Base-by-base conservation (phyloP, 306 rosid species). In the Quercus robur region DNA sequence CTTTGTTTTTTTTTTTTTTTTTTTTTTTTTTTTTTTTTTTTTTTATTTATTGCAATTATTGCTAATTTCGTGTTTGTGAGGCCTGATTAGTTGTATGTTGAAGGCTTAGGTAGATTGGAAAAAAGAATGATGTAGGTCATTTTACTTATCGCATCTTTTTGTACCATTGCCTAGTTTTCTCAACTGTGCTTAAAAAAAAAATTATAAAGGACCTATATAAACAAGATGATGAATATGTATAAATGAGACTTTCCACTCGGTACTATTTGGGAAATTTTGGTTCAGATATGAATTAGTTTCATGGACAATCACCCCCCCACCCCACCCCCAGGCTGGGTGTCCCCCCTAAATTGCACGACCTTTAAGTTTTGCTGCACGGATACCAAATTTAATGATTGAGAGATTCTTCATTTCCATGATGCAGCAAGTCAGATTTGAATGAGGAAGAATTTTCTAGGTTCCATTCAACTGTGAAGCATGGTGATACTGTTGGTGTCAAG, bases 391-490 rank as follows among this genome's bases (percentile, higher is more conserved):
- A 20, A 73, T 26, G 26, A 68, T 67, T 56, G 3, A 69, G 75
- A 63, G 44, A 17, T 66, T 79, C 21, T 80, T 68, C 80, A 76
- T 85, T 72, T 78, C 6, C 66, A 44, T 86, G 25, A 73, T 86
- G 87, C 91, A 94, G 98, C 69, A 85, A 84, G 57, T 85, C 97
- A 1, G 91, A 86, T 73, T 57, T 92, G 84, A 82, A 78, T 71
- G 94, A 90, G 78, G 84, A 81, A 28, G 98, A 85, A 77, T 94
- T 94, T 87, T 85, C 86, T 44, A 89, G 73, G 72, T 88, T 89
- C 79, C 94, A 94, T 82, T 84, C 97, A 62, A 88, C 79, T 82
- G 95, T 90, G 46, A 94, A 56, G n/a, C n/a, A n/a, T n/a, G n/a
- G n/a, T n/a, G n/a, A n/a, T n/a, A n/a, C n/a, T n/a, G n/a, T n/a